Evolutionary conservation across 805 yeast genomes (phyloP), one percentile per base, ranked within the genome.

Genomic region (Yamadazyma sp.): DNA sequence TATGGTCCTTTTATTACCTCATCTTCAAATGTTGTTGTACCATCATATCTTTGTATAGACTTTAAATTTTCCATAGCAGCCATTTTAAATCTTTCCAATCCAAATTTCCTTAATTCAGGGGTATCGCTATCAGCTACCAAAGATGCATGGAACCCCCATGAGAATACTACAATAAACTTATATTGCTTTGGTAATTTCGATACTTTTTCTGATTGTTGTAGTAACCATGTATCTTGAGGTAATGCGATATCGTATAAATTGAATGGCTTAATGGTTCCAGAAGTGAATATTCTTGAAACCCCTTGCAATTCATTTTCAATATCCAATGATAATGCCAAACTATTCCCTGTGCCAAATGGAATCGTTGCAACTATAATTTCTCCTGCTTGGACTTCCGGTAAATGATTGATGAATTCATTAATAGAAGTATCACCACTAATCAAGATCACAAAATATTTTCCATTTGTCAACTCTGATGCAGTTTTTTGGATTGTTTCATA

Each of bases 341-440:
- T 88, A 54, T 89, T 89, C 0, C 95, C 97, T 1, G 95, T 82
- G 1, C 97, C 97, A 40, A 79, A 67, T 0, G 96, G 95, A 11
- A 89, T 24, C 62, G 60, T 23, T 59, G 46, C 11, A 2, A 76
- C 35, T 1, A 48, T 44, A 5, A 65, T 35, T 1, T 33, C 27
- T 42, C 41, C 40, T 2, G 23, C 34, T 4, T 33, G 32, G 4
- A 7, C 28, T 10, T 23, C 25, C 5, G 10, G 3, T 18, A 72
- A 53, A 13, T 56, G 64, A 52, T 88, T 88, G 36, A 86, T 47
- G 33, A 89, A 76, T 54, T 89, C 97, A 32, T 74, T 77, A 4
- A 86, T 62, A 1, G 94, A 80, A 1, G 96, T 88, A 52, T 89
- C 97, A 2, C 97, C 97, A 24, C 94, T 82, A 7, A 89, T 56